A percentile compares a stretch with the other conserved stretches of the same genome.
These are phyloP conservation scores for Sclerotinia minor DNA, from an alignment of 2,329 filamentous ascomycete species.

Conservation along the genomic window DNA sequence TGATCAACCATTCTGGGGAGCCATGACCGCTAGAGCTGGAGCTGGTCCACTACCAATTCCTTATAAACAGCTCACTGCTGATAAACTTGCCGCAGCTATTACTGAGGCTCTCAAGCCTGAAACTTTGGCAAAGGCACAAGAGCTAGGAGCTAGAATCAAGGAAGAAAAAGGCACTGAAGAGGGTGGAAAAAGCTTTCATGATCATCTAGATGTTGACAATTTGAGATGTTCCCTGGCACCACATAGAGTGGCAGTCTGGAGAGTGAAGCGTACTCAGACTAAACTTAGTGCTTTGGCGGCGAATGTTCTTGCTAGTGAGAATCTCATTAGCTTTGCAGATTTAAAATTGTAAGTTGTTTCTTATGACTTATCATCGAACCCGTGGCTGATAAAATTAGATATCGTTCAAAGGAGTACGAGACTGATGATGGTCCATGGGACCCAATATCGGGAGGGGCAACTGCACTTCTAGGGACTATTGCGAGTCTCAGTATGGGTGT, in stretches of 20 bases:
- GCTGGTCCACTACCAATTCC: constrained; percentile 71
- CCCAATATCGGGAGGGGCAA: constrained; percentile 74
- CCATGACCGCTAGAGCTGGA: constrained; percentile 70
- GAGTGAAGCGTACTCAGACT: constrained; percentile 65
- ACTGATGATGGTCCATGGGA: constrained; percentile 78
- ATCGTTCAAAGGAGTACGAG: constrained; percentile 65
- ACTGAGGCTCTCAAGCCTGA: constrained; percentile 58
- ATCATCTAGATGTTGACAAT: constrained; percentile 65
- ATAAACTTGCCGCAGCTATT: constrained; percentile 66
- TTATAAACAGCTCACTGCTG: constrained; percentile 64
- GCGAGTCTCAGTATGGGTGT: constrained; percentile 79
- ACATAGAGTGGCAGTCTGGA: constrained; percentile 71
- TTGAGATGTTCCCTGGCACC: constrained; percentile 71
- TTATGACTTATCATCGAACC: neutral
- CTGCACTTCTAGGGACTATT: constrained; percentile 79
- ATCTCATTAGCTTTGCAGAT: constrained; percentile 65
- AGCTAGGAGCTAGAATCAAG: constrained; percentile 60
- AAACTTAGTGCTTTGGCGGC: constrained; percentile 72
- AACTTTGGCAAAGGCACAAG: constrained; percentile 55
- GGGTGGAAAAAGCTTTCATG: constrained; percentile 69
- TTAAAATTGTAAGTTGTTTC: constrained; percentile 64
- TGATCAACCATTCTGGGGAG: constrained; percentile 81
- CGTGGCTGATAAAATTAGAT: constrained; percentile 41
- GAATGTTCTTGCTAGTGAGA: constrained; percentile 64
- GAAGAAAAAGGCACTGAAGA: constrained; percentile 63